Evolutionary conservation across 495 filamentous ascomycete genomes (phyloP).

Genomic region (Penicillium antarcticum): DNA sequence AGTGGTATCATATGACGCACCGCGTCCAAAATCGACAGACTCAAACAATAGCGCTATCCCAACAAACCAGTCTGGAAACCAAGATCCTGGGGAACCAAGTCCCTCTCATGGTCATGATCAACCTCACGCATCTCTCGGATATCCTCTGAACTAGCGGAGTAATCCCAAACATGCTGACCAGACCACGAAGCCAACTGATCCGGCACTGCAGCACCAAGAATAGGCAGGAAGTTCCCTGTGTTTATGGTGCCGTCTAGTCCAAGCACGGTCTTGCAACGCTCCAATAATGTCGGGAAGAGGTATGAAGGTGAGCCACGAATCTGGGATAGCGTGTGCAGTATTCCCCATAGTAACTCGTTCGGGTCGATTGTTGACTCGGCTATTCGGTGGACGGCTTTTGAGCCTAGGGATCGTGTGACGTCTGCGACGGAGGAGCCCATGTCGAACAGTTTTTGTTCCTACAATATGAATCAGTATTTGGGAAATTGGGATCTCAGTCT

Average conservation of each 20-base stretch:
- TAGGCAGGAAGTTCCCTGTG: slow-evolving; percentile 32
- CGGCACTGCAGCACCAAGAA: slow-evolving; percentile 12
- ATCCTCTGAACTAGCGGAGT: slow-evolving; percentile 3
- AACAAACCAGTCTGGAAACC: slow-evolving; percentile 9
- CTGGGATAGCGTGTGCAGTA: slow-evolving; percentile 38
- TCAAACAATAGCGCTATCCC: not conserved
- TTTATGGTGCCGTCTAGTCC: slow-evolving; percentile 31
- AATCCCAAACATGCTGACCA: slow-evolving; percentile 16
- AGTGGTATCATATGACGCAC: slow-evolving; percentile 13
- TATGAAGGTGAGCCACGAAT: slow-evolving; percentile 45
- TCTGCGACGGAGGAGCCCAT: slow-evolving; percentile 38
- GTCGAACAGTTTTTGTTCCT: slow-evolving; percentile 45
- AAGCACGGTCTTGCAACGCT: slow-evolving; percentile 32
- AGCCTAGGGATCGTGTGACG: slow-evolving; percentile 30
- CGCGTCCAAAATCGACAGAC: not conserved
- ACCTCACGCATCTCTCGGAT: slow-evolving; percentile 1
- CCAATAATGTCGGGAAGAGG: slow-evolving; percentile 35
- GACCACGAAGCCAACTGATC: slow-evolving; percentile 16
- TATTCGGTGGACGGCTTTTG: slow-evolving; percentile 29
- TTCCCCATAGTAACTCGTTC: slow-evolving; percentile 41
- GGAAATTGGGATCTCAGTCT: not conserved
- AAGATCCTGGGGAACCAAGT: slow-evolving; percentile 7
- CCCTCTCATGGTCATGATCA: slow-evolving; percentile 2
- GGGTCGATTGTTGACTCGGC: slow-evolving; percentile 33
- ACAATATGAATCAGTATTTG: not conserved